These are phyloP conservation scores for Diaporthe nobilis DNA, from an alignment of 2,329 filamentous ascomycete species.

Conservation along the genomic window DNA sequence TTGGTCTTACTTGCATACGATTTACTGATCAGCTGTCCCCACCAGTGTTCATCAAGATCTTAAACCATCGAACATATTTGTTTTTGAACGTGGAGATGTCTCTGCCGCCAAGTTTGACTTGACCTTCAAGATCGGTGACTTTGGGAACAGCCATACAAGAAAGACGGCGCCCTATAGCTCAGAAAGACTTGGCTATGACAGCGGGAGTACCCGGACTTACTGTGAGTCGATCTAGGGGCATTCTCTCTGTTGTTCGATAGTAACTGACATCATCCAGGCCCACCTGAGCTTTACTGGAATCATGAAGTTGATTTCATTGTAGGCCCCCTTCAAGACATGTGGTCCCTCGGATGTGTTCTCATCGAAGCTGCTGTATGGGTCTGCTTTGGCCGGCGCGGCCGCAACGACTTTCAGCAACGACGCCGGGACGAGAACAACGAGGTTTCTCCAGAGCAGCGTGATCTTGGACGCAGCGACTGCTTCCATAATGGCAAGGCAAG, in stretches of 20 bases:
- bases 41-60: slow-evolving; percentile 18
- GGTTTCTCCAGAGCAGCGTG: not conserved
- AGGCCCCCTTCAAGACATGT: not conserved
- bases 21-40: not conserved
- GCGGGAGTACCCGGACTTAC: not conserved
- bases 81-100: not conserved
- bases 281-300: slow-evolving; percentile 13
- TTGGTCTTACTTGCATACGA: too few relatives aligned
- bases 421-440: not conserved
- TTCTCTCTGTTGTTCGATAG: not conserved
- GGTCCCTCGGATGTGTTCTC: slow-evolving; percentile 16
- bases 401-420: not conserved
- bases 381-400: not conserved
- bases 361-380: slow-evolving; percentile 19
- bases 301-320: not conserved
- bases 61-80: slow-evolving; percentile 23
- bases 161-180: not conserved
- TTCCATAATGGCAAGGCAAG: not conserved
- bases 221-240: not conserved
- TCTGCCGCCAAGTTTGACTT: not conserved
- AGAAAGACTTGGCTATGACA: not conserved
- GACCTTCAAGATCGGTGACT: slow-evolving; percentile 12
- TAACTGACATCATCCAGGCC: not conserved
- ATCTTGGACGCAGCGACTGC: not conserved
- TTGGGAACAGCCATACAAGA: slow-evolving; percentile 5